Percentiles rank a stretch among this genome's conserved stretches.
Conservation (phyloP, 306 rosid genomes). For the Pterocarpus macrocarpus region DNA sequence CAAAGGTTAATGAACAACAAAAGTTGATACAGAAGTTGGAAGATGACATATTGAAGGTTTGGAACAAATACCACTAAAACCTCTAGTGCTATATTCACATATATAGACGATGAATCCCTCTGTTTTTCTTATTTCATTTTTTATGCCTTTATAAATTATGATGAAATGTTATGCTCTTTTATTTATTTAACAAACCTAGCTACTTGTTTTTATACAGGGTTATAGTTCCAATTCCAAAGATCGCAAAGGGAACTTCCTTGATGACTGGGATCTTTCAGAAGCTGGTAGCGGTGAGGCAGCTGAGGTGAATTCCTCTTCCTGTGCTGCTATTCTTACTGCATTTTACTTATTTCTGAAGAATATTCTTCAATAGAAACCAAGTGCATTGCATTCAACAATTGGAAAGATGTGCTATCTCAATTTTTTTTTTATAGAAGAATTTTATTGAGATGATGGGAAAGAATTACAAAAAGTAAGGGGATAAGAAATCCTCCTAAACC, state of each 20-base stretch:
- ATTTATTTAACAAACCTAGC: conserved; percentile 31
- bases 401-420: conserved; percentile 3
- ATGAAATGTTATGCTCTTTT: conserved; percentile 31
- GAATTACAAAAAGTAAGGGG: too few relatives aligned
- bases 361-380: conserved; percentile 30
- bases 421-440: too few relatives aligned
- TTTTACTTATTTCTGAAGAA: conserved; percentile 32
- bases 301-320: conserved; percentile 67
- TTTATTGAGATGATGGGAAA: too few relatives aligned
- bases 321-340: conserved; percentile 35
- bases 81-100: conserved; percentile 20
- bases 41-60: conserved; percentile 95
- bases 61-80: conserved; percentile 38
- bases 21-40: conserved; percentile 93
- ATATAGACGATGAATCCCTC: conserved; percentile 22
- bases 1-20: conserved; percentile 79
- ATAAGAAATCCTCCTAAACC: too few relatives aligned
- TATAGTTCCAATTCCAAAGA: conserved; percentile 91
- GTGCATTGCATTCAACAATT: conserved; percentile 20
- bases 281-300: conserved; percentile 72
- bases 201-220: conserved; percentile 66
- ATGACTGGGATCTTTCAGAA: conserved; percentile 98
- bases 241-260: conserved; percentile 76
- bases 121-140: conserved; percentile 3
- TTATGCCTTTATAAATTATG: conserved; percentile 8